phyloP scores from a whole-genome alignment of 2,329 filamentous ascomycete species.

The Epichloe gansuensis region DNA sequence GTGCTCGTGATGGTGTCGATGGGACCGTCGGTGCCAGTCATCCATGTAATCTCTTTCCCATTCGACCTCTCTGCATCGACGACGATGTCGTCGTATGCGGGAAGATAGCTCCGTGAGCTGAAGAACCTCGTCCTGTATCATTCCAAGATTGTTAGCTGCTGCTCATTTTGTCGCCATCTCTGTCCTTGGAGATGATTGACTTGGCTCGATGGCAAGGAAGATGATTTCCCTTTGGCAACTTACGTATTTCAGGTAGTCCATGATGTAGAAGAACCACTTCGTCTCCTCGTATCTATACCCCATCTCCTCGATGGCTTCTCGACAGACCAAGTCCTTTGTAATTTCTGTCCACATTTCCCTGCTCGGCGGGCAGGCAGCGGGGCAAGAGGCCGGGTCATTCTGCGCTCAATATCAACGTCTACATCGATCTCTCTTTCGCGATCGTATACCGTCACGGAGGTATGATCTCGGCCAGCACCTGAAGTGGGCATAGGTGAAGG shows the following conservation, averaged over 20 bases:
- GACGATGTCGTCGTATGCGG: slow-evolving; percentile 56
- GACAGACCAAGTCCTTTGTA: slow-evolving; percentile 78
- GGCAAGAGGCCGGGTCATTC: slow-evolving; percentile 24
- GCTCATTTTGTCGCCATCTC: neutral
- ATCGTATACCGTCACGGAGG: slow-evolving; percentile 35
- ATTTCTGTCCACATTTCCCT: slow-evolving; percentile 91
- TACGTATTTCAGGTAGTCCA: slow-evolving; percentile 79
- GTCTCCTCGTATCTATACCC: slow-evolving; percentile 90
- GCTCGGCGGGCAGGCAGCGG: slow-evolving; percentile 29
- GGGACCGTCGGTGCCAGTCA: slow-evolving; percentile 32
- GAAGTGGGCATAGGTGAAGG: slow-evolving; percentile 14
- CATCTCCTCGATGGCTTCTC: slow-evolving; percentile 72
- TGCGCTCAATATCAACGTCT: slow-evolving; percentile 40
- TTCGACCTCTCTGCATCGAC: slow-evolving; percentile 39
- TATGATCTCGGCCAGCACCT: slow-evolving; percentile 20
- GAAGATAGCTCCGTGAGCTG: slow-evolving; percentile 73
- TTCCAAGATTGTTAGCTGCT: neutral
- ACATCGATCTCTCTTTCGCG: slow-evolving; percentile 38
- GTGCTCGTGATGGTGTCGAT: slow-evolving; percentile 21
- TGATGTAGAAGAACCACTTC: slow-evolving; percentile 79
- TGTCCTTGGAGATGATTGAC: neutral
- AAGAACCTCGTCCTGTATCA: slow-evolving; percentile 68
- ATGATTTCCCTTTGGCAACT: slow-evolving; percentile 26
- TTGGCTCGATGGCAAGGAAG: neutral
- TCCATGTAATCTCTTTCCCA: slow-evolving; percentile 47